Evolutionary conservation across 176 grass and related monocot species (phyloP).

Genomic region (Oryza rufipogon): DNA sequence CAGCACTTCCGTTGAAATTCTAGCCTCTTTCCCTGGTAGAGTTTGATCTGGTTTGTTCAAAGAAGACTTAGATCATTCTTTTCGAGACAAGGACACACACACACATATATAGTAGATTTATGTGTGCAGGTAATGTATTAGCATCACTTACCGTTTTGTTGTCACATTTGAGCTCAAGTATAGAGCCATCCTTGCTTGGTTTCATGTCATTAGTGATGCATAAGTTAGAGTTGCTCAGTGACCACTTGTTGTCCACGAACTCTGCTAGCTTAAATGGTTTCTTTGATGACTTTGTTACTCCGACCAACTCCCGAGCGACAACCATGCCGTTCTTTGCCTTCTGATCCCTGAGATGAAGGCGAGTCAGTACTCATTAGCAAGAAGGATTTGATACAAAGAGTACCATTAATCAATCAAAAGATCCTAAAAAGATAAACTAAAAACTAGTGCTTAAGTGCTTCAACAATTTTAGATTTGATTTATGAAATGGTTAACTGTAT

Average conservation of each 20-base stretch:
- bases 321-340: slow-evolving; percentile 40
- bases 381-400: background rate
- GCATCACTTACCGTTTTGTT: slow-evolving; percentile 50
- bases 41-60: slow-evolving; percentile 67
- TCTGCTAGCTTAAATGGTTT: slow-evolving; percentile 62
- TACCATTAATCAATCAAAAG: background rate
- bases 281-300: slow-evolving; percentile 50
- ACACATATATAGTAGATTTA: background rate
- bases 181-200: slow-evolving; percentile 49
- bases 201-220: slow-evolving; percentile 49
- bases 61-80: background rate
- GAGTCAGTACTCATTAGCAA: background rate
- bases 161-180: slow-evolving; percentile 62
- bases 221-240: slow-evolving; percentile 54
- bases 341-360: slow-evolving; percentile 36
- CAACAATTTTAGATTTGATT: background rate
- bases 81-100: background rate
- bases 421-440: background rate
- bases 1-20: slow-evolving; percentile 71
- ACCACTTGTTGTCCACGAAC: slow-evolving; percentile 70
- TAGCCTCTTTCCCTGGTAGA: slow-evolving; percentile 71
- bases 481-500: background rate
- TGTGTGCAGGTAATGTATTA: background rate
- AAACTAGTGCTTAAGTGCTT: background rate
- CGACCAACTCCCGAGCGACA: slow-evolving; percentile 54